A percentile compares a stretch with the other conserved stretches of the same genome.
Evolutionary conservation across 257 asterid genomes (phyloP).

Genomic region (Solanum tarapatanum): DNA sequence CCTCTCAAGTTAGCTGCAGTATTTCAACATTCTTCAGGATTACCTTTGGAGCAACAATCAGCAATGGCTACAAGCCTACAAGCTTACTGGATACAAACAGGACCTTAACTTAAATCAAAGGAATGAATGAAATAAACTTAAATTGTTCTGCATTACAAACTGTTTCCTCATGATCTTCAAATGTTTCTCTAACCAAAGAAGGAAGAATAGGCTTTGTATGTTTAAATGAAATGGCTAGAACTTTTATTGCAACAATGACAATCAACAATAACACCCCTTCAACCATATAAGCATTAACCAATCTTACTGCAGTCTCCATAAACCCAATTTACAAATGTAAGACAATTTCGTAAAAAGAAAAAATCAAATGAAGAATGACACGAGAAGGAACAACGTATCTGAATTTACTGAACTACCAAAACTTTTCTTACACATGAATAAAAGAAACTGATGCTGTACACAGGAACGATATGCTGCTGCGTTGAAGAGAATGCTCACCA

Average conservation of each 20-base stretch:
- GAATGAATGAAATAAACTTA: background rate
- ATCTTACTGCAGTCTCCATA: slow-evolving; percentile 1
- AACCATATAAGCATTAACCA: background rate
- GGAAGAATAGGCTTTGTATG: background rate
- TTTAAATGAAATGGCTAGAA: background rate
- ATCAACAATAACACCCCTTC: slow-evolving; percentile 1
- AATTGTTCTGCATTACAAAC: background rate
- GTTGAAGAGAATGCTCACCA: slow-evolving; percentile 15
- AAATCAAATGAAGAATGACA: slow-evolving; percentile 15
- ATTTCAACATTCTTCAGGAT: background rate
- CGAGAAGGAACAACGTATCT: slow-evolving; percentile 25
- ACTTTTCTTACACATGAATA: slow-evolving; percentile 84
- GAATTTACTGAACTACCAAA: slow-evolving; percentile 71
- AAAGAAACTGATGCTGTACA: slow-evolving; percentile 70
- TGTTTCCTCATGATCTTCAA: background rate
- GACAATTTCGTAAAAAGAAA: slow-evolving; percentile 13
- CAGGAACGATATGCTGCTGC: slow-evolving; percentile 21
- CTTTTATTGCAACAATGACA: slow-evolving; percentile 11
- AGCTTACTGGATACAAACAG: background rate
- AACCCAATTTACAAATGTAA: slow-evolving; percentile 5
- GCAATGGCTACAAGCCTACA: background rate
- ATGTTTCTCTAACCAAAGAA: background rate
- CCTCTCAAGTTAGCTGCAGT: background rate
- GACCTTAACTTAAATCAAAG: background rate
- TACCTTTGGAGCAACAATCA: background rate